Evolutionary conservation across 805 yeast genomes (phyloP).

Genomic region (Saccharomycopsis capsularis): DNA sequence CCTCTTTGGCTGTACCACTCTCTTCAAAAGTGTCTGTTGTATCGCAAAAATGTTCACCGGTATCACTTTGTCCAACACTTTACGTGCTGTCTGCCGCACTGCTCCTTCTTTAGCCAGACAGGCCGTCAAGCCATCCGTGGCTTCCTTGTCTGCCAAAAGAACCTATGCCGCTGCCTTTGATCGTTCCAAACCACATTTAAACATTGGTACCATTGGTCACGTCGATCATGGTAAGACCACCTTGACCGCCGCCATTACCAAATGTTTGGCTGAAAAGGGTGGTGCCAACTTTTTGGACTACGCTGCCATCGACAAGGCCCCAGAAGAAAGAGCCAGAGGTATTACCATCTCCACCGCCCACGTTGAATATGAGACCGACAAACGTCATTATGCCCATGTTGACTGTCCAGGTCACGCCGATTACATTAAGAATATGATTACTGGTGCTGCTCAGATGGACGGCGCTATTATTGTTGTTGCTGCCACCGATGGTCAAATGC

Average conservation of each 20-base stretch:
- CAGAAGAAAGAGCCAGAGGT: constrained; percentile 99
- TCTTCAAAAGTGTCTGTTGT: background rate
- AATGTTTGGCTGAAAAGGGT: constrained; percentile 79
- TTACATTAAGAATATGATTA: constrained; percentile 97
- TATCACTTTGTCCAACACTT: constrained; percentile 10
- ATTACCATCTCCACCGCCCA: constrained; percentile 97
- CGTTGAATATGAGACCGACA: constrained; percentile 92
- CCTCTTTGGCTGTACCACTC: too few relatives aligned
- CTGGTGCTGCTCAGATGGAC: constrained; percentile 99
- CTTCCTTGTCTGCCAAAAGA: constrained; percentile 18
- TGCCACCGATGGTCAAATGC: constrained; percentile 99
- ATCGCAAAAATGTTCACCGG: constrained; percentile 16
- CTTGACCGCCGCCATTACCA: constrained; percentile 97
- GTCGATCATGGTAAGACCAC: constrained; percentile 99
- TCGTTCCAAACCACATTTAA: constrained; percentile 94
- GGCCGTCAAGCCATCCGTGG: constrained; percentile 18
- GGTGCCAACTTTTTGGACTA: constrained; percentile 94
- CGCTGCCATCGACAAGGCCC: constrained; percentile 90
- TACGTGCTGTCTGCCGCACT: constrained; percentile 13
- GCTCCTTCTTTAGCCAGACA: constrained; percentile 20
- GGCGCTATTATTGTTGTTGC: constrained; percentile 99
- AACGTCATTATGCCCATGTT: constrained; percentile 95
- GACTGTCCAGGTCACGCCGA: constrained; percentile 98
- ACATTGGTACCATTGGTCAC: constrained; percentile 97
- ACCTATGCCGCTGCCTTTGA: constrained; percentile 67